phyloP scores from a whole-genome alignment of 176 grass and related monocot genomes.

The Zea luxurians region DNA sequence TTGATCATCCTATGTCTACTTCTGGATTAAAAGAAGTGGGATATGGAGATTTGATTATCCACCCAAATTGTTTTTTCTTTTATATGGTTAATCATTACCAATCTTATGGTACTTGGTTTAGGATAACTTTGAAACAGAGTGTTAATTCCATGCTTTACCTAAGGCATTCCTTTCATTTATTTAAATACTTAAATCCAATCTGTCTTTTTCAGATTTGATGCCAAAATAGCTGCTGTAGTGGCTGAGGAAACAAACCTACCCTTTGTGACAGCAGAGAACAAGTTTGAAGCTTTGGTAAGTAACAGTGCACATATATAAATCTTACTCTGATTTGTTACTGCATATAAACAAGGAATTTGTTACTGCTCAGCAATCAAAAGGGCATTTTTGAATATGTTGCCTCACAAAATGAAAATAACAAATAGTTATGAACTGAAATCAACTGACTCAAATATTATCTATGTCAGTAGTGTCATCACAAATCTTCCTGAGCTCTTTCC shows the following conservation, averaged over 20 bases:
- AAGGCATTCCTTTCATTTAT: background rate
- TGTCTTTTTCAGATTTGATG: slow-evolving; percentile 78
- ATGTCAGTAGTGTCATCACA: too few relatives aligned
- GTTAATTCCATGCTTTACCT: slow-evolving; percentile 11
- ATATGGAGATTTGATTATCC: slow-evolving; percentile 5
- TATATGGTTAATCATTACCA: slow-evolving; percentile 11
- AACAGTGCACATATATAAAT: background rate
- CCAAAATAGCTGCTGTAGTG: slow-evolving; percentile 87
- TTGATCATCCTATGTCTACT: background rate
- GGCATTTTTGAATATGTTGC: background rate
- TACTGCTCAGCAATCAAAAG: background rate
- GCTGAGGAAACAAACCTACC: slow-evolving; percentile 87
- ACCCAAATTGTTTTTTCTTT: background rate
- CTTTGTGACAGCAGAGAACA: slow-evolving; percentile 97
- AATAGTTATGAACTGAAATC: background rate
- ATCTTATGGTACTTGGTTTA: slow-evolving; percentile 27
- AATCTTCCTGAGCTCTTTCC: too few relatives aligned
- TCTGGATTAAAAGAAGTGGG: slow-evolving; percentile 6
- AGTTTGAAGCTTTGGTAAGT: slow-evolving; percentile 98
- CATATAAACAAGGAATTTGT: background rate
- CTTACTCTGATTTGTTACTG: background rate
- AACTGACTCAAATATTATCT: background rate
- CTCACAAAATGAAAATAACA: background rate
- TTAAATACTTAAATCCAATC: slow-evolving; percentile 28
- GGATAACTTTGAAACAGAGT: background rate